phyloP scores from a whole-genome alignment of 139 green algal species.

The Closterium sp. region DNA sequence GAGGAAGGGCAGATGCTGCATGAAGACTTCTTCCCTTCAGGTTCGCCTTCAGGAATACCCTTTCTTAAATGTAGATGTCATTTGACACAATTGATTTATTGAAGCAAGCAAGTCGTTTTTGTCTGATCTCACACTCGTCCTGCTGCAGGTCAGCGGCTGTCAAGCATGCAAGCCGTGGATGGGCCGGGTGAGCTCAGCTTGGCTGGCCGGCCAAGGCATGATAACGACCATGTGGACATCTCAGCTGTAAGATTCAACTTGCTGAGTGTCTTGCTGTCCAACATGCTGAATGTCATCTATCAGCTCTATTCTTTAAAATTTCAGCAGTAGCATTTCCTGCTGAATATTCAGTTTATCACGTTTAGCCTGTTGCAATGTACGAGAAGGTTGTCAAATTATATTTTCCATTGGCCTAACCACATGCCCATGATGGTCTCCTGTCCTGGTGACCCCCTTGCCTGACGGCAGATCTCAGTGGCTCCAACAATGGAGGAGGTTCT shows the following conservation, averaged over 20 bases:
- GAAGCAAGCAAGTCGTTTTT: neutral
- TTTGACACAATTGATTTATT: neutral
- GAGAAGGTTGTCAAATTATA: no score
- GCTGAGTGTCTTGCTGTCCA: neutral
- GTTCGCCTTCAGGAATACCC: neutral
- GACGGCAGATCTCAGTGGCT: conserved; percentile 48
- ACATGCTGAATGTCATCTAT: neutral
- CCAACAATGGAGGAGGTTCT: conserved; percentile 62
- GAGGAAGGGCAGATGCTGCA: conserved; percentile 1
- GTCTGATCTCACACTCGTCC: neutral
- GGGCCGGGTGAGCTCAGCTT: conserved; percentile 32
- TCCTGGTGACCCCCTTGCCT: neutral
- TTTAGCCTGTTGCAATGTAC: no score
- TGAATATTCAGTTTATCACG: no score
- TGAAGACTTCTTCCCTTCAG: conserved; percentile 4
- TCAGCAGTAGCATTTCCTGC: neutral
- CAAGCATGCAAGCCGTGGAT: conserved; percentile 15
- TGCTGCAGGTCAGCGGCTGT: neutral
- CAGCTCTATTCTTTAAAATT: neutral
- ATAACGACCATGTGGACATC: conserved; percentile 61
- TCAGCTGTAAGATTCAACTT: neutral
- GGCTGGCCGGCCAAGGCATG: conserved; percentile 46
- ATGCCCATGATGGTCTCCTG: neutral
- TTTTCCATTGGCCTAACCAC: neutral
- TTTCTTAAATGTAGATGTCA: neutral